Conservation (phyloP, 306 rosid species). For the Gillenia trifoliata region DNA sequence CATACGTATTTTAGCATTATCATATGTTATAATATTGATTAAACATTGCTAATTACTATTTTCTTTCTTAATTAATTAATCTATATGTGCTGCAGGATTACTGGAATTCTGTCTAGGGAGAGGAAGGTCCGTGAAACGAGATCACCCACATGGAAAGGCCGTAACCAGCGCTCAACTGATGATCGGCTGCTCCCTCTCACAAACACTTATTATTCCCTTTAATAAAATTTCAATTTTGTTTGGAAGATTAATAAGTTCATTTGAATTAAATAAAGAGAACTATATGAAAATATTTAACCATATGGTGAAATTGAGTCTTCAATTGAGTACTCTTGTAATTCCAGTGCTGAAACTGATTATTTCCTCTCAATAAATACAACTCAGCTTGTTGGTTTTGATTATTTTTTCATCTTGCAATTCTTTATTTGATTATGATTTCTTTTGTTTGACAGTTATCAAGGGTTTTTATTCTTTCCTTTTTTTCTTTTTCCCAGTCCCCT, state of each 20-base stretch:
- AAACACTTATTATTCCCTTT: background rate
- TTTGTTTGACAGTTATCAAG: background rate
- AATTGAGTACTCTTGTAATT: background rate
- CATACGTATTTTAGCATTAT: slow-evolving; percentile 36
- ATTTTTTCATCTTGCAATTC: background rate
- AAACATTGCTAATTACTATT: background rate
- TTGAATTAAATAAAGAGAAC: background rate
- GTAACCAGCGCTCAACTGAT: background rate
- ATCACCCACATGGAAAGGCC: slow-evolving; percentile 19
- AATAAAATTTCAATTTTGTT: background rate
- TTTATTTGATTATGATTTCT: background rate
- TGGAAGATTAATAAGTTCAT: background rate
- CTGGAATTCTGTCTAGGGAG: slow-evolving; percentile 42
- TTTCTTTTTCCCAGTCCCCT: background rate
- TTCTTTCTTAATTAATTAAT: background rate
- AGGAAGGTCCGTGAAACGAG: slow-evolving; percentile 31
- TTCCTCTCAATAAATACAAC: background rate
- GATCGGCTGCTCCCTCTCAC: background rate
- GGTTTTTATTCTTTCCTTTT: background rate
- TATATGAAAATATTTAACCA: background rate
- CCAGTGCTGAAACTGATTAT: background rate
- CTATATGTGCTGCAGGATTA: slow-evolving; percentile 32
- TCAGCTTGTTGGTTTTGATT: background rate
- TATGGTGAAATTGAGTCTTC: background rate
- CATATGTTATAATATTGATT: background rate